Conservation (phyloP, 306 rosid genomes). For the Vigna trinervia region DNA sequence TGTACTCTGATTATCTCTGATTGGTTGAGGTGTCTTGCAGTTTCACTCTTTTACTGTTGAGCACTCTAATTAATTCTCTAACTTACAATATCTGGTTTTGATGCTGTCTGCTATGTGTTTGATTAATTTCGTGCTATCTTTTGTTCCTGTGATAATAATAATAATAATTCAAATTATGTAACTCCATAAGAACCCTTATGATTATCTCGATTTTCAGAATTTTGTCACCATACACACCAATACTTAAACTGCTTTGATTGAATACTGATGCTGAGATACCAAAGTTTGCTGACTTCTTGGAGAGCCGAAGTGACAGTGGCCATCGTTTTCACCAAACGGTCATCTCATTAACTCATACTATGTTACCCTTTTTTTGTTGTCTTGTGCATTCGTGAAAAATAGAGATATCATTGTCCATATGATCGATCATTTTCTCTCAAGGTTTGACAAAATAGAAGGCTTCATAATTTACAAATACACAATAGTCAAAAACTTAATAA, state of each 20-base stretch:
- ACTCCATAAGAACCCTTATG: neutral
- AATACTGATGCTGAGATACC: neutral
- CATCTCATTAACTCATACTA: slow-evolving; percentile 2
- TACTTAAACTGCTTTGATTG: neutral
- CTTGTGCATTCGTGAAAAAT: neutral
- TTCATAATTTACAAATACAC: neutral
- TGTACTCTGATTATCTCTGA: neutral
- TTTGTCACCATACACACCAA: neutral
- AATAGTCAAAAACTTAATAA: neutral
- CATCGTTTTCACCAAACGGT: neutral
- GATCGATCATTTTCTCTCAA: slow-evolving; percentile 6
- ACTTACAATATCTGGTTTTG: neutral
- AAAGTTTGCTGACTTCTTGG: slow-evolving; percentile 7
- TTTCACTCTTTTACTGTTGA: neutral
- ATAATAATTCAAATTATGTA: slow-evolving; percentile 4
- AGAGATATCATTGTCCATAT: slow-evolving; percentile 5
- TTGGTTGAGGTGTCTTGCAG: neutral
- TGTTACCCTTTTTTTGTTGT: neutral
- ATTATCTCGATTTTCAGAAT: slow-evolving; percentile 1
- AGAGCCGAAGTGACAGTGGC: neutral
- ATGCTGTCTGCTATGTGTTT: neutral
- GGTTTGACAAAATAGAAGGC: slow-evolving; percentile 1
- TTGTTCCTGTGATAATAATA: neutral
- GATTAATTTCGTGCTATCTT: neutral
- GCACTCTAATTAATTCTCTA: neutral